Conservation (phyloP, 129 eudicot genomes). For the Pseudognaphalium luteoalbum region DNA sequence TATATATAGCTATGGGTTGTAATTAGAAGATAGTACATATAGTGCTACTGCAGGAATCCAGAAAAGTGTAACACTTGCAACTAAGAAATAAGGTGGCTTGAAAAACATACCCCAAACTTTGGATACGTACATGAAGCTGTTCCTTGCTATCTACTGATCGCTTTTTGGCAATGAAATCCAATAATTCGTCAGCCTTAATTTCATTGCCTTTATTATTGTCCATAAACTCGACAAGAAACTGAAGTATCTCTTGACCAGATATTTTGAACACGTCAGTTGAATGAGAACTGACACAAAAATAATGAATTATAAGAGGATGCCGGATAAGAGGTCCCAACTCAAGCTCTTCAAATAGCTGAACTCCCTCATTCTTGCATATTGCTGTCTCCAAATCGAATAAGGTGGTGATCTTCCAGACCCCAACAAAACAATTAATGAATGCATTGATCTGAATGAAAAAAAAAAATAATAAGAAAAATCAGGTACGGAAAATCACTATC, state of each 20-base stretch:
- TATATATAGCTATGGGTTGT: neutral
- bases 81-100: conserved; percentile 4
- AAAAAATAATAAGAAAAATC: neutral
- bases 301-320: conserved; percentile 74
- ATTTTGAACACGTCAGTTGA: conserved; percentile 45
- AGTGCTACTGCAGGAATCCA: neutral
- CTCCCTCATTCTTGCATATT: conserved; percentile 74
- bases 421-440: conserved; percentile 79
- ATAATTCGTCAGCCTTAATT: conserved; percentile 45
- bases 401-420: conserved; percentile 67
- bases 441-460: conserved; percentile 52
- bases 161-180: conserved; percentile 62
- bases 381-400: conserved; percentile 68
- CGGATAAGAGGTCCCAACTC: conserved; percentile 74
- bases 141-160: conserved; percentile 44
- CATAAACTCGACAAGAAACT: conserved; percentile 47
- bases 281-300: conserved; percentile 60
- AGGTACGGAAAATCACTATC: neutral
- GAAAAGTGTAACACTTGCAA: conserved; percentile 1
- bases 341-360: conserved; percentile 66
- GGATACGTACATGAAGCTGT: conserved; percentile 68
- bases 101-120: conserved; percentile 65
- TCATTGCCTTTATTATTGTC: conserved; percentile 31
- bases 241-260: conserved; percentile 52
- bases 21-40: neutral